These are phyloP conservation scores for Spiromastix sp. DNA, from an alignment of 2,329 filamentous ascomycete genomes.

Conservation along the genomic window DNA sequence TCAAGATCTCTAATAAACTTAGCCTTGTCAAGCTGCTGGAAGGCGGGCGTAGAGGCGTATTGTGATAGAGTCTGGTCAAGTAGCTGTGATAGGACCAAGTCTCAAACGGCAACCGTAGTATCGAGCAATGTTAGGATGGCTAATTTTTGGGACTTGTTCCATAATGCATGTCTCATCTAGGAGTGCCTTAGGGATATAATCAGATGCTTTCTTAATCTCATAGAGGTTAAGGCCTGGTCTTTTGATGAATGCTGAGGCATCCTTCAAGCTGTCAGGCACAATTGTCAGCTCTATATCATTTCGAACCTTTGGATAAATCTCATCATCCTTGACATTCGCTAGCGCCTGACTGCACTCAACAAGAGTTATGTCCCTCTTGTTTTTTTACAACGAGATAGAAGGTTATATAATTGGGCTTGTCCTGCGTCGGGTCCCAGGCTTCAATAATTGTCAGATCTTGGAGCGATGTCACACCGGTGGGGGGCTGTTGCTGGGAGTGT, in stretches of 20 bases:
- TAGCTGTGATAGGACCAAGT: constrained; percentile 15
- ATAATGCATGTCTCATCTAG: background rate
- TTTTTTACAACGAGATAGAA: too few relatives aligned
- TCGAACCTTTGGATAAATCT: background rate
- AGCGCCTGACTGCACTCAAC: background rate
- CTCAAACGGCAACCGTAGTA: constrained; percentile 20
- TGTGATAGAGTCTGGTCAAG: background rate
- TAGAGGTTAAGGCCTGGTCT: background rate
- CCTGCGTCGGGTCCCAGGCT: too few relatives aligned
- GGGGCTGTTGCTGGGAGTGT: too few relatives aligned
- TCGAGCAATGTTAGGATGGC: constrained; percentile 10
- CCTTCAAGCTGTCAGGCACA: background rate
- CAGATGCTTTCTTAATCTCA: background rate
- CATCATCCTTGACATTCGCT: background rate
- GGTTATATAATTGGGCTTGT: too few relatives aligned
- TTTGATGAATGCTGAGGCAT: background rate
- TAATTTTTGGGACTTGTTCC: constrained; percentile 1
- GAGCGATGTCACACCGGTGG: too few relatives aligned
- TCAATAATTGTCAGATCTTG: too few relatives aligned
- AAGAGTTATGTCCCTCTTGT: too few relatives aligned
- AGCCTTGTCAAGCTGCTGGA: background rate
- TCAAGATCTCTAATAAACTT: background rate
- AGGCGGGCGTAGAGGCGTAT: background rate
- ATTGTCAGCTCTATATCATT: too few relatives aligned
- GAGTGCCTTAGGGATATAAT: background rate